Evolutionary conservation across 1,284 basidiomycete genomes (phyloP), one percentile per base, ranked within the genome.

Genomic region (Marasmius fiardii): DNA sequence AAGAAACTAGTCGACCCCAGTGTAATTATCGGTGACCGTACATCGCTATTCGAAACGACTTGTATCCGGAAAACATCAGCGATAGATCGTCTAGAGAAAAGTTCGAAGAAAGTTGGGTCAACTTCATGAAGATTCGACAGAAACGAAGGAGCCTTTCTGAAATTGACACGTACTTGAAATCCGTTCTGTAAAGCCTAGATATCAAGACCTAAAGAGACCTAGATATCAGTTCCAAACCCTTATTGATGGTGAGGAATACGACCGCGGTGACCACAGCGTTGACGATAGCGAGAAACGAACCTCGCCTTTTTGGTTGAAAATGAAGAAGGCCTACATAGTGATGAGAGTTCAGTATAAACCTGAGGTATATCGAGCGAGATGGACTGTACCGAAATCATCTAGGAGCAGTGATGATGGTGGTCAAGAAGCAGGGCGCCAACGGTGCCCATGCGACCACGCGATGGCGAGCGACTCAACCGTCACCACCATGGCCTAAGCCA

Each of bases 231-330:
- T 18, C 21, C 10, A 11, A 24, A 20, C 28, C 56, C 35, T 44
- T n/a, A n/a, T n/a, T n/a, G n/a, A n/a, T n/a, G n/a, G n/a, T n/a
- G n/a, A n/a, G n/a, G n/a, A n/a, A n/a, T n/a, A n/a, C n/a, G n/a
- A n/a, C n/a, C n/a, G n/a, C n/a, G n/a, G n/a, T n/a, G n/a, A n/a
- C n/a, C n/a, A n/a, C n/a, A n/a, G n/a, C n/a, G n/a, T n/a, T n/a
- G n/a, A n/a, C n/a, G n/a, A n/a, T n/a, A n/a, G 23, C 31, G n/a
- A 26, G 52, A 37, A 50, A 47, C 81, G 56, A 63, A 94, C 93
- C 83, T 98, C 95, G 68, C 95, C 95, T 74, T 97, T 97, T 73
- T 94, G 92, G 68, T 96, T 98, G 81, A 97, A 97, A 61, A 97
- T 92, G 75, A 98, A 98, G 84, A 98, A 95, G 52, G 93, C 95